A percentile compares a stretch with the other conserved stretches of the same genome.
These are phyloP conservation scores for Prunus padus DNA, from an alignment of 306 rosid genomes.

Conservation along the genomic window DNA sequence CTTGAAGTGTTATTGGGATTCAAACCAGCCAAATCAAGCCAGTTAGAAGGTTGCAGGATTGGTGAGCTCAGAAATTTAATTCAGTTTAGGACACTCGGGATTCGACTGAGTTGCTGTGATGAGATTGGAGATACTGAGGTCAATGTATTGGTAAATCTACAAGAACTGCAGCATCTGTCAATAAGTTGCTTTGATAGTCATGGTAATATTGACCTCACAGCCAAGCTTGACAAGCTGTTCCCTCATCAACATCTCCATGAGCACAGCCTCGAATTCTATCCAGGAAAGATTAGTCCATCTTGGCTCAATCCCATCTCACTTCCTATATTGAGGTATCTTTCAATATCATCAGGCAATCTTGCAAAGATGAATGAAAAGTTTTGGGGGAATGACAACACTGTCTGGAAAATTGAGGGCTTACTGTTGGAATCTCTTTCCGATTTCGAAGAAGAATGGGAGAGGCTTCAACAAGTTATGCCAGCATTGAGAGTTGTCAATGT, in stretches of 20 bases:
- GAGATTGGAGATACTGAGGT: conserved; percentile 32
- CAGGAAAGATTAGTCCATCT: conserved; percentile 28
- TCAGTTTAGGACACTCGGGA: conserved; percentile 22
- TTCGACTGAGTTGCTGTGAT: conserved; percentile 20
- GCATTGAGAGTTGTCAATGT: conserved; percentile 14
- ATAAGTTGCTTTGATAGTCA: conserved; percentile 31
- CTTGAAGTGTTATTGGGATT: conserved; percentile 34
- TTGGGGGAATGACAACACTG: conserved; percentile 20
- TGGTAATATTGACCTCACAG: conserved; percentile 16
- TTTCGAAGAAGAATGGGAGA: conserved; percentile 25
- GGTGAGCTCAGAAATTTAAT: conserved; percentile 28
- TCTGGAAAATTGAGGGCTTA: conserved; percentile 32
- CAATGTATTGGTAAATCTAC: conserved; percentile 29
- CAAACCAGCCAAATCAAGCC: conserved; percentile 28
- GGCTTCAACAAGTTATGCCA: conserved; percentile 22
- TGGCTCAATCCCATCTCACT: conserved; percentile 39
- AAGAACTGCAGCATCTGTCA: conserved; percentile 33
- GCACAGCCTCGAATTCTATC: conserved; percentile 24
- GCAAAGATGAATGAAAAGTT: conserved; percentile 15
- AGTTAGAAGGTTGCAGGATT: conserved; percentile 30
- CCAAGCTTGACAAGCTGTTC: conserved; percentile 23
- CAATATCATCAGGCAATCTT: conserved; percentile 29
- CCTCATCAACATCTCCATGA: conserved; percentile 37
- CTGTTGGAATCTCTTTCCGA: conserved; percentile 31
- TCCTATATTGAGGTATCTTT: conserved; percentile 27